phyloP scores from a whole-genome alignment of 129 eudicot genomes.

The Ambrosia artemisiifolia region DNA sequence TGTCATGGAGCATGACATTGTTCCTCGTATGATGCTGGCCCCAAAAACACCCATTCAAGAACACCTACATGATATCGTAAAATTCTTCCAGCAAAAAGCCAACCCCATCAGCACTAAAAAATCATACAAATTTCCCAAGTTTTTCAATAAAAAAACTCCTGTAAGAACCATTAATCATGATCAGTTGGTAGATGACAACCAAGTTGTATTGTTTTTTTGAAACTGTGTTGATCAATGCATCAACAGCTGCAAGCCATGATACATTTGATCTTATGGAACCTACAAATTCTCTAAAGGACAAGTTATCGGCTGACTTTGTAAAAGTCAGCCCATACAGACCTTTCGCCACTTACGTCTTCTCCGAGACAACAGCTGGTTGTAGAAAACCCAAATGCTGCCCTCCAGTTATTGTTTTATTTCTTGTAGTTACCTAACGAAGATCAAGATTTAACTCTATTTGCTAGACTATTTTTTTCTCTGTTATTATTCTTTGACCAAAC shows the following conservation, averaged over 20 bases:
- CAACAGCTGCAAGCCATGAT: constrained; percentile 54
- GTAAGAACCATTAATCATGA: too few relatives aligned
- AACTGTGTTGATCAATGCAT: constrained; percentile 48
- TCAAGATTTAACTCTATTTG: constrained; percentile 11
- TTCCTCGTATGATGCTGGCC: constrained; percentile 69
- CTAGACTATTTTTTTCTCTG: not conserved
- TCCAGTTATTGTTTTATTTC: constrained; percentile 53
- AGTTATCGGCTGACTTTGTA: constrained; percentile 37
- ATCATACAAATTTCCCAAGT: not conserved
- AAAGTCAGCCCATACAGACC: constrained; percentile 80
- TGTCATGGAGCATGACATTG: constrained; percentile 61
- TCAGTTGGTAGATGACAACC: not conserved
- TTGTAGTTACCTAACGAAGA: constrained; percentile 41
- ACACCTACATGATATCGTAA: constrained; percentile 36
- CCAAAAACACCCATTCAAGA: constrained; percentile 47
- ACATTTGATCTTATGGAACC: constrained; percentile 68
- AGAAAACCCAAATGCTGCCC: constrained; percentile 61
- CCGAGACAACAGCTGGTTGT: constrained; percentile 28
- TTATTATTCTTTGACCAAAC: too few relatives aligned
- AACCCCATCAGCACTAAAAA: not conserved
- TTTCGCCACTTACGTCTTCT: constrained; percentile 40
- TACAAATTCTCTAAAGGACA: constrained; percentile 49
- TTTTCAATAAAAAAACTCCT: not conserved
- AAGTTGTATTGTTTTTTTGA: constrained; percentile 30
- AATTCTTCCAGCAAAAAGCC: constrained; percentile 36